Evolutionary conservation across 1,284 basidiomycete species (phyloP).

Genomic region (Tilletia indica): DNA sequence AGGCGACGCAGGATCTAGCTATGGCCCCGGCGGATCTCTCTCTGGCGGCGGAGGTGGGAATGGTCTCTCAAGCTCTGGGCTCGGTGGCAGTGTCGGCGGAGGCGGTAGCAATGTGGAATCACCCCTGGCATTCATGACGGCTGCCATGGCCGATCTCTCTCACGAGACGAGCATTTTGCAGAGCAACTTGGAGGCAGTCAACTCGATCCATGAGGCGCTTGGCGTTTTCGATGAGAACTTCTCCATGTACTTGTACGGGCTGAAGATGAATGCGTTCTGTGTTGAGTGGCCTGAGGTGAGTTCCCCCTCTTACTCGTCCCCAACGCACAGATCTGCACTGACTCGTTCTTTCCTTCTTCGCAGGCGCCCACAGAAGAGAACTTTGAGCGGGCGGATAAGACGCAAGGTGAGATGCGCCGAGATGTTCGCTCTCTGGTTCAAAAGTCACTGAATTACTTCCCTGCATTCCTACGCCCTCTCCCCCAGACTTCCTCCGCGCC

Average conservation of each 20-base stretch:
- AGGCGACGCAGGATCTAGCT: not conserved
- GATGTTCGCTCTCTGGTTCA: too few relatives aligned
- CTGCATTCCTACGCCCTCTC: not conserved
- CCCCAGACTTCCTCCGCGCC: not conserved
- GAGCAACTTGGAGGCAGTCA: constrained; percentile 71
- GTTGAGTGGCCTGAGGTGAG: constrained; percentile 84
- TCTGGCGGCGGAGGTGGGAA: too few relatives aligned
- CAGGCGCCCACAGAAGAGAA: constrained; percentile 41
- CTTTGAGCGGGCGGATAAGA: constrained; percentile 41
- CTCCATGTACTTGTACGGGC: constrained; percentile 81
- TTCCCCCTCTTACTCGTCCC: not conserved
- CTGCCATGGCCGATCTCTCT: constrained; percentile 74
- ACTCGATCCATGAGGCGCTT: constrained; percentile 71
- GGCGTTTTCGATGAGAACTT: constrained; percentile 88
- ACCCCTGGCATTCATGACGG: constrained; percentile 77
- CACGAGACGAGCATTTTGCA: constrained; percentile 82
- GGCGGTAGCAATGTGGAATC: constrained; percentile 68
- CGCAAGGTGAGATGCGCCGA: constrained; percentile 22
- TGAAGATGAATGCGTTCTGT: constrained; percentile 91
- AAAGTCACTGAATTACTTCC: not conserved
- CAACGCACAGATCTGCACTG: not conserved
- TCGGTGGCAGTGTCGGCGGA: not conserved
- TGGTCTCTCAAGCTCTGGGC: not conserved
- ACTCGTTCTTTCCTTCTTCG: not conserved
- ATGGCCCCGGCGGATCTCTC: not conserved